Conservation (phyloP, 2,329 filamentous ascomycete species). For the Colletotrichum orbiculare region DNA sequence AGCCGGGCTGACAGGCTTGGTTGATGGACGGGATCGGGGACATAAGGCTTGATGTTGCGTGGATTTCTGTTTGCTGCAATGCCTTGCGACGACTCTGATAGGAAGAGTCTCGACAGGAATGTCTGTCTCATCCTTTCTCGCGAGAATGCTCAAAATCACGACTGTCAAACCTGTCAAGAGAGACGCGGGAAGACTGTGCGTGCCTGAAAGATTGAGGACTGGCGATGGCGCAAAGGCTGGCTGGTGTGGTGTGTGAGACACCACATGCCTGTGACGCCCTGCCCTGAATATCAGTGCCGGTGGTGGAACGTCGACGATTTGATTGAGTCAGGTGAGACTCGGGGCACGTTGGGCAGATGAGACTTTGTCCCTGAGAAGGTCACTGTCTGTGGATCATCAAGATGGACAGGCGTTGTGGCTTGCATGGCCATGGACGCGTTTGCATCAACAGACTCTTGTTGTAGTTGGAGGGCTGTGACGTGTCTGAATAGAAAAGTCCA, state of each 20-base stretch:
- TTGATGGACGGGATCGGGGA: background rate
- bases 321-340: too few species aligned
- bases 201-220: constrained; percentile 14
- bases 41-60: background rate
- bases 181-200: background rate
- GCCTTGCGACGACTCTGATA: background rate
- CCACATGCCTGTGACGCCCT: constrained; percentile 24
- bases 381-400: too few species aligned
- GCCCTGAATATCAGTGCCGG: too few species aligned
- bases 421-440: too few species aligned
- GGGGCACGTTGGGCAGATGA: too few species aligned
- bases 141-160: background rate
- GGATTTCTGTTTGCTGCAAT: too few species aligned
- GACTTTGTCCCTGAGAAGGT: too few species aligned
- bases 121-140: background rate
- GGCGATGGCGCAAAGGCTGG: background rate
- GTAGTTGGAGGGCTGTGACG: background rate
- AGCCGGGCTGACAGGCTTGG: constrained; percentile 56
- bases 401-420: too few species aligned
- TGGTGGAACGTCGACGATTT: too few species aligned
- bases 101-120: background rate
- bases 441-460: background rate
- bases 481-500: too few species aligned
- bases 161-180: too few species aligned
- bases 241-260: constrained; percentile 23